Conservation (phyloP, 2,329 filamentous ascomycete species). For the Hortaea sp. region DNA sequence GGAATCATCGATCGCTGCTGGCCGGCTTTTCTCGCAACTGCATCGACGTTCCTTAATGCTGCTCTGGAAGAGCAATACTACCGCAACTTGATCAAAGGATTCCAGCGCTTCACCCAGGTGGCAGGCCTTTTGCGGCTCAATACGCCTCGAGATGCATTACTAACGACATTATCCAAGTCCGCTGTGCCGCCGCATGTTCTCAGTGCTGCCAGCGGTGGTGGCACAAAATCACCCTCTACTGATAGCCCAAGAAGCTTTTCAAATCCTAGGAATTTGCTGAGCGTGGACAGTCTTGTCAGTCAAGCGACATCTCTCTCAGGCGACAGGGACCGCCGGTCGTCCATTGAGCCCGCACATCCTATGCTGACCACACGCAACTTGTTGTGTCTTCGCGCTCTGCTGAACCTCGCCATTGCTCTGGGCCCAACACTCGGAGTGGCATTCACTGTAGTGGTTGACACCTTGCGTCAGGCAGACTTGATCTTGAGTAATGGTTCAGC, state of each 20-base stretch:
- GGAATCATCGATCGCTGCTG: slow-evolving; percentile 83
- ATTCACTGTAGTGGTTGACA: slow-evolving; percentile 87
- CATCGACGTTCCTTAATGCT: slow-evolving; percentile 89
- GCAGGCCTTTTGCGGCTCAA: slow-evolving; percentile 74
- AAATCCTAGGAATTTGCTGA: slow-evolving; percentile 62
- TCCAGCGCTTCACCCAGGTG: slow-evolving; percentile 92
- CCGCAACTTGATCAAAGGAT: slow-evolving; percentile 78
- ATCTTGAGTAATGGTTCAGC: slow-evolving; percentile 50
- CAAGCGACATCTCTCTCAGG: slow-evolving; percentile 42
- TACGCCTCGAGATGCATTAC: slow-evolving; percentile 85
- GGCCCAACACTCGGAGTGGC: slow-evolving; percentile 76
- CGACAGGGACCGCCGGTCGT: slow-evolving; percentile 50
- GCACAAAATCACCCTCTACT: slow-evolving; percentile 22
- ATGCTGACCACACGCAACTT: slow-evolving; percentile 80
- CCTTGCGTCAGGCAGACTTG: slow-evolving; percentile 84
- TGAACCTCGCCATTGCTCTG: slow-evolving; percentile 92
- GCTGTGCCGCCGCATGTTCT: slow-evolving; percentile 72
- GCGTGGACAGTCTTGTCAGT: slow-evolving; percentile 59
- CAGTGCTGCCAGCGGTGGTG: slow-evolving; percentile 27
- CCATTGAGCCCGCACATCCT: slow-evolving; percentile 40
- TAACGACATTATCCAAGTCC: slow-evolving; percentile 87
- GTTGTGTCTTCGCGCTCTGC: slow-evolving; percentile 74
- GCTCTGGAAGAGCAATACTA: slow-evolving; percentile 90
- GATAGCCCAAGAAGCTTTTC: slow-evolving; percentile 54
- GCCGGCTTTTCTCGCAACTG: slow-evolving; percentile 89